Percentiles rank a stretch among this genome's conserved stretches.
Conservation (phyloP, 2,329 filamentous ascomycete species). For the Pezicula carpinea region DNA sequence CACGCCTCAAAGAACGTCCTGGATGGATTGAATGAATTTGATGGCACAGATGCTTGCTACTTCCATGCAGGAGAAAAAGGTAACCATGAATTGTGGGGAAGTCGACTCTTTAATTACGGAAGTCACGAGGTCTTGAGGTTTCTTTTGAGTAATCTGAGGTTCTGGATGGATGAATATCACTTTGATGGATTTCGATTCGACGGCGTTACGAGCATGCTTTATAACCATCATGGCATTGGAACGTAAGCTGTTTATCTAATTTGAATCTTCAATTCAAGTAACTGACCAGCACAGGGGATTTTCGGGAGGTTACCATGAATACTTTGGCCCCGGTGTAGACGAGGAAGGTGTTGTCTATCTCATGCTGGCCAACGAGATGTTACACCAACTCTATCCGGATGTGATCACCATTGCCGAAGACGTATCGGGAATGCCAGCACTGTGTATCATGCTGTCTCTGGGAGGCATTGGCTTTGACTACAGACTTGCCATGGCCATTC, state of each 20-base stretch:
- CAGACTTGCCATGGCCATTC: constrained; percentile 92
- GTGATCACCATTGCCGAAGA: constrained; percentile 93
- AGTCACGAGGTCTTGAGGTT: constrained; percentile 94
- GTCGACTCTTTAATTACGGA: constrained; percentile 94
- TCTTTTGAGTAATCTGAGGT: constrained; percentile 87
- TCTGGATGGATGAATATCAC: constrained; percentile 98
- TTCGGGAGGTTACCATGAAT: constrained; percentile 96
- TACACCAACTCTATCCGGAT: constrained; percentile 84
- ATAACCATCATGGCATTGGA: constrained; percentile 92
- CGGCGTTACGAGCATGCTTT: constrained; percentile 98
- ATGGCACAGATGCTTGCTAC: constrained; percentile 91
- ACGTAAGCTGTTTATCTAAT: constrained; percentile 56
- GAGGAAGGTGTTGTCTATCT: constrained; percentile 93
- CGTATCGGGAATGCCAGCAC: constrained; percentile 96
- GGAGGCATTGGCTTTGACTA: constrained; percentile 97
- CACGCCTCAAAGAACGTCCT: constrained; percentile 97
- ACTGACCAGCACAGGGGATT: constrained; percentile 62
- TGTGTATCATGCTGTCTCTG: constrained; percentile 79
- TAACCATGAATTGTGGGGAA: constrained; percentile 91
- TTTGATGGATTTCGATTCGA: constrained; percentile 99
- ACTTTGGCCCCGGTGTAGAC: constrained; percentile 85
- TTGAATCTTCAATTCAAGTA: not conserved
- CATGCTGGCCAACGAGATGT: constrained; percentile 93
- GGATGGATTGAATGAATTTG: constrained; percentile 93
- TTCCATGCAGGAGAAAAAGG: constrained; percentile 87